These are phyloP conservation scores for Cryphonectria radicalis DNA, from an alignment of 2,329 filamentous ascomycete species.

Conservation along the genomic window DNA sequence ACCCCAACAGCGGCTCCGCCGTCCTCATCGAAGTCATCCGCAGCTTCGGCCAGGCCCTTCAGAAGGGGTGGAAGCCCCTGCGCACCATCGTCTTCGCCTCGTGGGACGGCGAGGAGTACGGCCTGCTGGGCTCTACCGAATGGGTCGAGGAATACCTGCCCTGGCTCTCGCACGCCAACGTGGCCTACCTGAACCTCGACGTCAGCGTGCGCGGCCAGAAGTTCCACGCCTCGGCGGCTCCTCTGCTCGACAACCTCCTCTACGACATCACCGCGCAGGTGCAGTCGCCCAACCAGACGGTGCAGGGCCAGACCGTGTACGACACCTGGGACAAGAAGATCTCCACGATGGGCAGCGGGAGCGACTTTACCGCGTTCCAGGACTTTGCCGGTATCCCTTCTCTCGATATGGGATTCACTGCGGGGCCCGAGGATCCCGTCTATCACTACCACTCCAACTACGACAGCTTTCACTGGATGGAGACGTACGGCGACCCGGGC, in stretches of 20 bases:
- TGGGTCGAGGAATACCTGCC: slow-evolving; percentile 84
- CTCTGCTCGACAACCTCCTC: slow-evolving; percentile 62
- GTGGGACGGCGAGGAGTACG: slow-evolving; percentile 79
- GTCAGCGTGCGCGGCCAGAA: slow-evolving; percentile 54
- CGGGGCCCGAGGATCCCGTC: slow-evolving; percentile 53
- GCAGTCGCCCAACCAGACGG: slow-evolving; percentile 30
- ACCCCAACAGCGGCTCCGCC: slow-evolving; percentile 83
- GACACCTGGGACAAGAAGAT: slow-evolving; percentile 53
- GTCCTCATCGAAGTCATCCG: slow-evolving; percentile 79
- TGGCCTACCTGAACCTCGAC: slow-evolving; percentile 83
- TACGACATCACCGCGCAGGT: slow-evolving; percentile 37
- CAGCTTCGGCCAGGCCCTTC: slow-evolving; percentile 72
- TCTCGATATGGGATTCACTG: slow-evolving; percentile 58
- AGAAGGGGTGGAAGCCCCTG: slow-evolving; percentile 54
- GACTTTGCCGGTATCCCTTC: slow-evolving; percentile 57
- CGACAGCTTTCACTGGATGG: slow-evolving; percentile 85
- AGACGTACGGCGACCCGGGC: slow-evolving; percentile 71
- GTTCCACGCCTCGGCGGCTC: slow-evolving; percentile 64
- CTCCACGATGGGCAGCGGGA: slow-evolving; percentile 64
- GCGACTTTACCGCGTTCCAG: slow-evolving; percentile 70
- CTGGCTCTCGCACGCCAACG: slow-evolving; percentile 72
- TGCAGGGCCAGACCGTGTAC: slow-evolving; percentile 46
- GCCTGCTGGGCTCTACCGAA: slow-evolving; percentile 78
- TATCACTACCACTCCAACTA: slow-evolving; percentile 87
- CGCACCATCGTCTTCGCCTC: slow-evolving; percentile 68